These are phyloP conservation scores for Rhodotorula babjevae DNA, from an alignment of 768 basidiomycete genomes.

Conservation along the genomic window DNA sequence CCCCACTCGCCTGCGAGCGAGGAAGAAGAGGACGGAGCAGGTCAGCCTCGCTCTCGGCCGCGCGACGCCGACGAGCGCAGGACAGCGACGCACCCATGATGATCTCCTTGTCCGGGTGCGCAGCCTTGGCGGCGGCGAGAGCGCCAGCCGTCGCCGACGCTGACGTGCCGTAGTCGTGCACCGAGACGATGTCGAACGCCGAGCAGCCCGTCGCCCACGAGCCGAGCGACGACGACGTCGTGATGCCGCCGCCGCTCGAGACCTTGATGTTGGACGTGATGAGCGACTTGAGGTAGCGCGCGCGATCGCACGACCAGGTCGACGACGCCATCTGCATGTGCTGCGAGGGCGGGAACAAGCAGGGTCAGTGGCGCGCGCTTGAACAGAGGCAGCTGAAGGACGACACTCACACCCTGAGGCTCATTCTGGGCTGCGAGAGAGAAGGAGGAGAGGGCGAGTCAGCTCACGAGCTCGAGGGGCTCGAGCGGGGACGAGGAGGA, in stretches of 20 bases:
- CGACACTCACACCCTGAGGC: slow-evolving; percentile 35
- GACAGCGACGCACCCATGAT: slow-evolving; percentile 31
- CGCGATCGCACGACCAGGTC: slow-evolving; percentile 43
- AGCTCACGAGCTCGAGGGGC: not conserved
- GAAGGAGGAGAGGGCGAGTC: not conserved
- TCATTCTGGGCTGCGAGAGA: slow-evolving; percentile 40
- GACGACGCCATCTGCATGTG: slow-evolving; percentile 39
- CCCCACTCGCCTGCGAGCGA: slow-evolving; percentile 41
- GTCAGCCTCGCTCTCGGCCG: no score
- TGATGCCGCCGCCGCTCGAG: slow-evolving; percentile 43
- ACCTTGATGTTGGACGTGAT: slow-evolving; percentile 38
- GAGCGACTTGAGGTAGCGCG: slow-evolving; percentile 32
- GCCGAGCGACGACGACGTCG: slow-evolving; percentile 30
- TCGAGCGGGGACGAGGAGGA: no score
- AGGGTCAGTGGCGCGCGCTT: not conserved
- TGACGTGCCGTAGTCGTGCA: slow-evolving; percentile 44
- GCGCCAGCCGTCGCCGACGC: slow-evolving; percentile 23
- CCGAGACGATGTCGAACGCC: slow-evolving; percentile 42
- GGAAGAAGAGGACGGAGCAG: no score
- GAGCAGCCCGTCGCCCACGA: slow-evolving; percentile 41
- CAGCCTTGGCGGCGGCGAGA: slow-evolving; percentile 23
- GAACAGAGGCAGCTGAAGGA: no score
- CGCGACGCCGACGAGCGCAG: no score
- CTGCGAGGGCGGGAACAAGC: not conserved
- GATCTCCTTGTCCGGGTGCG: slow-evolving; percentile 33